phyloP scores from a whole-genome alignment of 2,329 filamentous ascomycete genomes.

The Pyrenochaeta sp. region DNA sequence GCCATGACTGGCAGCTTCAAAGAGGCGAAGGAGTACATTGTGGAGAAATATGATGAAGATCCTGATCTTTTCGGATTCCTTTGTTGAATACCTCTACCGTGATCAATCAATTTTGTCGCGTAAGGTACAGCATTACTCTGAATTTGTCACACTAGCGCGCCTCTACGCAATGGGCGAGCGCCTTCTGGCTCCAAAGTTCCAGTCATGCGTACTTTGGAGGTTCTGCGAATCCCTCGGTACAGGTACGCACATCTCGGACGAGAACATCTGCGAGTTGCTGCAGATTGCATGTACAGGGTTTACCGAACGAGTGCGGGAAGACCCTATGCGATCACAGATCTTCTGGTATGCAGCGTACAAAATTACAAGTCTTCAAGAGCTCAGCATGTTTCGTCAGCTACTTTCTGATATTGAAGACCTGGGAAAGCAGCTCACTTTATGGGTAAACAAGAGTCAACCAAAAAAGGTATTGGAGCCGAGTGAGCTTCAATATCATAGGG shows the following conservation, averaged over 20 bases:
- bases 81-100: slow-evolving; percentile 30
- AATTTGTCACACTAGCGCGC: slow-evolving; percentile 22
- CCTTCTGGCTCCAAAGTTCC: slow-evolving; percentile 21
- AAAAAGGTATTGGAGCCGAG: too few relatives aligned
- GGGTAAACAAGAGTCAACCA: slow-evolving; percentile 4
- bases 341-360: slow-evolving; percentile 24
- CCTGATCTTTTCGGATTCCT: slow-evolving; percentile 25
- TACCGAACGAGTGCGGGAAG: slow-evolving; percentile 17
- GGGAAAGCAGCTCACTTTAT: slow-evolving; percentile 18
- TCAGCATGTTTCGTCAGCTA: slow-evolving; percentile 14
- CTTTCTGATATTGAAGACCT: slow-evolving; percentile 18
- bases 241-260: slow-evolving; percentile 11
- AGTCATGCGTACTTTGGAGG: slow-evolving; percentile 20
- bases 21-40: slow-evolving; percentile 15
- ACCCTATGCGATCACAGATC: slow-evolving; percentile 22
- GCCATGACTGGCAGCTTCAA: slow-evolving; percentile 14
- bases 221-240: slow-evolving; percentile 13
- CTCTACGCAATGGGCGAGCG: slow-evolving; percentile 29
- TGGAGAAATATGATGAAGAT: slow-evolving; percentile 23
- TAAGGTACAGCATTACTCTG: slow-evolving; percentile 16
- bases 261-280: slow-evolving; percentile 20
- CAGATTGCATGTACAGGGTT: slow-evolving; percentile 22
- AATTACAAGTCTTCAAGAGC: slow-evolving; percentile 15
- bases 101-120: slow-evolving; percentile 17
- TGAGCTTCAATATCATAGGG: too few relatives aligned